phyloP scores from a whole-genome alignment of 345 rosid genomes.

The Acer campestre region DNA sequence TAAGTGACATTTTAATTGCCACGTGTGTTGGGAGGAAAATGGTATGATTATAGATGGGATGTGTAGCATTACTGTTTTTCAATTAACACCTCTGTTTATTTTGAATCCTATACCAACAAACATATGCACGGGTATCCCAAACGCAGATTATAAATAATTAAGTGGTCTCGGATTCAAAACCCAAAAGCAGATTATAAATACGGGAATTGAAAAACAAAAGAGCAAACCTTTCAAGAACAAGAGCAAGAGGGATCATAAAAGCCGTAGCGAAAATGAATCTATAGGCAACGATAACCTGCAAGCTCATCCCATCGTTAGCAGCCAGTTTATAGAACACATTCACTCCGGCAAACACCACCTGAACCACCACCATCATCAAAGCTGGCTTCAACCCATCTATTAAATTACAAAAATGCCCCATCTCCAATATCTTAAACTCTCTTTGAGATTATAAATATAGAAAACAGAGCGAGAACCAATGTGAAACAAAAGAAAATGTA shows the following conservation, averaged over 20 bases:
- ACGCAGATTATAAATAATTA: too few relatives aligned
- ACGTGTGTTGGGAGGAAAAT: too few relatives aligned
- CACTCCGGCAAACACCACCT: constrained; percentile 21
- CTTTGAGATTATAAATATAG: background rate
- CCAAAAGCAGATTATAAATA: background rate
- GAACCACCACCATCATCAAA: constrained; percentile 32
- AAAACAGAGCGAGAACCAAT: background rate
- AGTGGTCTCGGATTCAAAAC: too few relatives aligned
- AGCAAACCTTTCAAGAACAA: constrained; percentile 31
- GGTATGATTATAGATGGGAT: too few relatives aligned
- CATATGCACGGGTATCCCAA: too few relatives aligned
- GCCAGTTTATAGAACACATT: constrained; percentile 31
- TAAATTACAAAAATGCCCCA: background rate
- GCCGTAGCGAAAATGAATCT: constrained; percentile 32
- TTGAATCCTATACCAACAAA: too few relatives aligned
- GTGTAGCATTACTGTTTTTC: too few relatives aligned
- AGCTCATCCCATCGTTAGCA: constrained; percentile 30
- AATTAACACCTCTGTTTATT: too few relatives aligned
- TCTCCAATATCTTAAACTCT: background rate
- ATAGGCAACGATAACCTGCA: constrained; percentile 30
- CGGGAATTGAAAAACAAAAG: background rate
- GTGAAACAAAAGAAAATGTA: too few relatives aligned
- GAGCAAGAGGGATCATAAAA: constrained; percentile 32
- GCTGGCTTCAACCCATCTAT: constrained; percentile 22
- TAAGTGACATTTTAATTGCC: too few relatives aligned